Evolutionary conservation across 257 asterid species (phyloP).

Genomic region (Forsythia viridissima): DNA sequence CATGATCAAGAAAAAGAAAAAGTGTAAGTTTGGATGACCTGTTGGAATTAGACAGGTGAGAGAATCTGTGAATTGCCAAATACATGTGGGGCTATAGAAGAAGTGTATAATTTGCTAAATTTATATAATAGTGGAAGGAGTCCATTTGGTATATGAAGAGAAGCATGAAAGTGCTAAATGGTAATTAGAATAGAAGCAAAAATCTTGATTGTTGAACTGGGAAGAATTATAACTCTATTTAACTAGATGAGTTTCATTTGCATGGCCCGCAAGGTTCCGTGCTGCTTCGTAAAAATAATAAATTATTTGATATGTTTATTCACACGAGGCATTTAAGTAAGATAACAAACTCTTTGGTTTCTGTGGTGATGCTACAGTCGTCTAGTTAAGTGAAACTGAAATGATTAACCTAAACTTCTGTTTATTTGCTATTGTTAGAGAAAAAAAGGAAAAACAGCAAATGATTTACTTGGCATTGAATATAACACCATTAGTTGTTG

Average conservation of each 20-base stretch:
- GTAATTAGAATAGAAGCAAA: neutral
- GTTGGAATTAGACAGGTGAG: neutral
- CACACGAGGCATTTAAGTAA: neutral
- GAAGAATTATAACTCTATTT: neutral
- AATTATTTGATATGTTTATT: no score
- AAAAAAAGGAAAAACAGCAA: neutral
- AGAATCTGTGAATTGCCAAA: neutral
- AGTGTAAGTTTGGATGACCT: neutral
- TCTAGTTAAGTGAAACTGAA: neutral
- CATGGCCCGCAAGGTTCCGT: neutral
- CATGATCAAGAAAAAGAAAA: neutral
- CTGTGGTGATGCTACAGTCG: neutral
- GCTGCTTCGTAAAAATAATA: neutral
- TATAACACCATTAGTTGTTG: neutral
- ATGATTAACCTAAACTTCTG: neutral
- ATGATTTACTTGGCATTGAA: neutral
- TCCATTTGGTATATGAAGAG: neutral
- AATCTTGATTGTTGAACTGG: neutral
- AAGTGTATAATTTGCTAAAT: neutral
- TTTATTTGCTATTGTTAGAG: neutral
- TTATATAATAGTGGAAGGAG: neutral
- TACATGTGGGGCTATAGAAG: neutral
- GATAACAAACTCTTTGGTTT: neutral
- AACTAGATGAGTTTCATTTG: neutral
- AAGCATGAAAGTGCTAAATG: neutral